phyloP scores from a whole-genome alignment of 768 basidiomycete species.

The Mycena albidolilacea region DNA sequence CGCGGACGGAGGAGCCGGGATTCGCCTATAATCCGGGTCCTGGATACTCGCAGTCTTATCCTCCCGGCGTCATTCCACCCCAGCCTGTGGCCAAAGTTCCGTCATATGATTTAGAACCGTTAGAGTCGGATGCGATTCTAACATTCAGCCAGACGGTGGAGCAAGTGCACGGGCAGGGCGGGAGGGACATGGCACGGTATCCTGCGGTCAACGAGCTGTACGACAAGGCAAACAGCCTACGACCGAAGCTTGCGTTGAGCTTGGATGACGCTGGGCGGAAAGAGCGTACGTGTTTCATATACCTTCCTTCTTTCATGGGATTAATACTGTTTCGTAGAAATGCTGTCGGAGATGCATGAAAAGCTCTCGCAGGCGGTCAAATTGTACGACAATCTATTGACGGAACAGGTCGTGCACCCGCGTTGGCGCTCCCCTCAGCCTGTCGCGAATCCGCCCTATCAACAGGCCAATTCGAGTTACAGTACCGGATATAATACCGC shows the following conservation, averaged over 20 bases:
- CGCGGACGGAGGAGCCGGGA: constrained; percentile 59
- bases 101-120: constrained; percentile 83
- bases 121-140: constrained; percentile 89
- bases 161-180: constrained; percentile 84
- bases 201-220: constrained; percentile 89
- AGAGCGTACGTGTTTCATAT: constrained; percentile 69
- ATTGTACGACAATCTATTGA: constrained; percentile 90
- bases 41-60: constrained; percentile 64
- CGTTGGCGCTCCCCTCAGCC: constrained; percentile 68
- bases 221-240: constrained; percentile 82
- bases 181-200: constrained; percentile 83
- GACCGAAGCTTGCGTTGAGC: constrained; percentile 88
- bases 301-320: constrained; percentile 15
- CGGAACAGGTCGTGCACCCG: constrained; percentile 84
- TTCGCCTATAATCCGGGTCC: constrained; percentile 52
- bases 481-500: constrained; percentile 44
- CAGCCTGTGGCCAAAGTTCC: constrained; percentile 71
- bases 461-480: constrained; percentile 46
- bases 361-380: constrained; percentile 94
- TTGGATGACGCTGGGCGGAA: constrained; percentile 89
- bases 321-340: constrained; percentile 62
- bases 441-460: constrained; percentile 50
- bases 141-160: constrained; percentile 94
- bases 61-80: constrained; percentile 52
- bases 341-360: constrained; percentile 94